Base-by-base conservation (phyloP, 495 filamentous ascomycete genomes). In the Apiosordaria backusii region DNA sequence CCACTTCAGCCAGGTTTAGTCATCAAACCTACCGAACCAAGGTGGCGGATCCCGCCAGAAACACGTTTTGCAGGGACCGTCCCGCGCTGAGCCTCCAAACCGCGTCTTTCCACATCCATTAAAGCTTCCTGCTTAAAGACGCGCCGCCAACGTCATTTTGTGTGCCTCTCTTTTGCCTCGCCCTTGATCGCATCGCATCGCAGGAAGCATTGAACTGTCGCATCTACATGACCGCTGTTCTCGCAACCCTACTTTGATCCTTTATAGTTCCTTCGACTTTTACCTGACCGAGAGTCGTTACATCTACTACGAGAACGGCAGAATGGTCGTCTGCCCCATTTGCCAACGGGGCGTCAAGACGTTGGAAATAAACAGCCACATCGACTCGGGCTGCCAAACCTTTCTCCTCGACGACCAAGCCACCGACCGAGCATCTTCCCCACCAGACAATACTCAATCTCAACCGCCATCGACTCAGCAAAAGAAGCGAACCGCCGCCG, bases 331-430 rank as follows among this genome's bases (percentile, higher is more conserved):
- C 64, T 99, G 95, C 73, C 95, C 95, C 5, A 91, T 93, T 64
- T 99, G 95, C 78, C 81, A 84, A 60, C 90, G 92, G 67, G 79
- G 83, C 52, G 93, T 98, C 67, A 85, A 88, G 61, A 80, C 89
- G 62, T 70, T 79, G 62, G 85, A 90, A 65, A 99, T 99, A 80
- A 99, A 99, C 76, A 82, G 84, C 60, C 95, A 99, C 74, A 87
- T 99, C 69, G 95, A 99, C 76, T 92, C 90, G 18, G 85, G 85
- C 70, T 98, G 95, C 77, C 77, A 87, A 70, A 79, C 75, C 19
- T 87, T 87, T 65, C 50, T 80, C 83, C 35, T 61, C 61, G 40
- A 67, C 52, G 68, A 76, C 9, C 69, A 57, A 66, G 60, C 61
- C 53, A 27, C 45, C 53, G 61, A 55, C 1, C 21, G 50, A 22